phyloP scores from a whole-genome alignment of 2,329 filamentous ascomycete genomes.

The Teratosphaeria destructans region DNA sequence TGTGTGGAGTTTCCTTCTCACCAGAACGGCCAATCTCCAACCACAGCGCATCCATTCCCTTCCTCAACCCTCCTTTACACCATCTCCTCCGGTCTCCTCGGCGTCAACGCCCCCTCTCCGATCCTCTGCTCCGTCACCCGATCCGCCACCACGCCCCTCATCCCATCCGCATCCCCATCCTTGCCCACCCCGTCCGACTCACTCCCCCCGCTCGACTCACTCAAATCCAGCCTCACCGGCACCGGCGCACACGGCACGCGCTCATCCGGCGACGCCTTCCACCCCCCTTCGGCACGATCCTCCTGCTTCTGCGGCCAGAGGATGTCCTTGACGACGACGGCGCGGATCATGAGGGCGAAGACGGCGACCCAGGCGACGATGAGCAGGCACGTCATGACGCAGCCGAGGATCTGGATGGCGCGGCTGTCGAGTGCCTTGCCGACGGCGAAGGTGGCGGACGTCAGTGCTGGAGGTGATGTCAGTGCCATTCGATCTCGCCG shows the following conservation, averaged over 20 bases:
- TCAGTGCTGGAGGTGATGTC: conserved; percentile 10
- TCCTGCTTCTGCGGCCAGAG: conserved; percentile 66
- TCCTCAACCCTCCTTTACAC: background rate
- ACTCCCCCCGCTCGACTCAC: background rate
- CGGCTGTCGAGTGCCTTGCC: conserved; percentile 40
- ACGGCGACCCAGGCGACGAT: conserved; percentile 60
- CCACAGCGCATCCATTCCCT: no score
- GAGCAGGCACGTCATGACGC: conserved; percentile 54
- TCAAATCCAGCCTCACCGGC: background rate
- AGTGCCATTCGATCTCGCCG: background rate
- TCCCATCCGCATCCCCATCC: background rate
- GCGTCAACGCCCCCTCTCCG: background rate
- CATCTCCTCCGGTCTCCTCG: background rate
- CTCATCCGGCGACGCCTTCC: conserved; percentile 20
- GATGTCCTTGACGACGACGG: conserved; percentile 56
- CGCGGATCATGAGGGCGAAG: conserved; percentile 58
- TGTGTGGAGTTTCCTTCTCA: no score
- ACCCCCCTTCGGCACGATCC: conserved; percentile 52
- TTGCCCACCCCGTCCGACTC: background rate
- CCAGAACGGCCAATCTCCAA: no score
- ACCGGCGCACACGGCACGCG: background rate
- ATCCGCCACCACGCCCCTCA: background rate
- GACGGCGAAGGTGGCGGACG: conserved; percentile 61
- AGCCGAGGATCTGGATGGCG: conserved; percentile 57
- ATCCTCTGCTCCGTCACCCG: background rate